Evolutionary conservation across 805 yeast genomes (phyloP).

Genomic region (Brettanomyces nanus): DNA sequence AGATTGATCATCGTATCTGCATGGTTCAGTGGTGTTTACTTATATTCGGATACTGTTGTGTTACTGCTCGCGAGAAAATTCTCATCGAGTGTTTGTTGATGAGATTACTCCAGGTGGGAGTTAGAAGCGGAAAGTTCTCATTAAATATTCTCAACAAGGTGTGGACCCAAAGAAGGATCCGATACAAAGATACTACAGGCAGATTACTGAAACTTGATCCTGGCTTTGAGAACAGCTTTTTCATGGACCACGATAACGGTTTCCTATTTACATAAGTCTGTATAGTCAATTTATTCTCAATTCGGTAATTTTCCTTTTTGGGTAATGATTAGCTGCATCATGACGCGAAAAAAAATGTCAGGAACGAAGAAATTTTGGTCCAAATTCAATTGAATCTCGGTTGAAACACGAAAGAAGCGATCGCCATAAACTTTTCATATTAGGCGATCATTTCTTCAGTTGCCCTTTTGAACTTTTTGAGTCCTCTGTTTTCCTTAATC

Average conservation of each 20-base stretch:
- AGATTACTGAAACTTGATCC: slow-evolving; percentile 8
- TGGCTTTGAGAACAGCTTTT: slow-evolving; percentile 4
- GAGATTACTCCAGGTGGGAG: slow-evolving; percentile 17
- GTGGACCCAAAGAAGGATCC: slow-evolving; percentile 21
- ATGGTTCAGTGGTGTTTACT: slow-evolving; percentile 25
- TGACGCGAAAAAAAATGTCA: too few relatives aligned
- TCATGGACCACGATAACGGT: neutral
- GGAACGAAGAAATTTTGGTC: too few relatives aligned
- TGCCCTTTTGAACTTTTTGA: neutral
- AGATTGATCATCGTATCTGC: slow-evolving; percentile 24
- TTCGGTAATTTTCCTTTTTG: too few relatives aligned
- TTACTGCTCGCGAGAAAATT: slow-evolving; percentile 19
- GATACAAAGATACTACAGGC: slow-evolving; percentile 8
- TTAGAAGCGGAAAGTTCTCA: slow-evolving; percentile 20
- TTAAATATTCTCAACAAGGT: slow-evolving; percentile 17
- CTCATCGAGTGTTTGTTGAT: slow-evolving; percentile 20
- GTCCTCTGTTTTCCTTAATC: too few relatives aligned
- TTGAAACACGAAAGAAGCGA: too few relatives aligned
- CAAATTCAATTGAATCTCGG: too few relatives aligned
- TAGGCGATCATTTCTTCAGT: too few relatives aligned
- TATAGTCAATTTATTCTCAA: too few relatives aligned
- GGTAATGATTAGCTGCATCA: too few relatives aligned
- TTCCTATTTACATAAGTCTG: slow-evolving; percentile 1
- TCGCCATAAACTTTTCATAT: too few relatives aligned
- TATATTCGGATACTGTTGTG: slow-evolving; percentile 20